Evolutionary conservation across 2,329 filamentous ascomycete genomes (phyloP).

Genomic region (Aspergillus sp.): DNA sequence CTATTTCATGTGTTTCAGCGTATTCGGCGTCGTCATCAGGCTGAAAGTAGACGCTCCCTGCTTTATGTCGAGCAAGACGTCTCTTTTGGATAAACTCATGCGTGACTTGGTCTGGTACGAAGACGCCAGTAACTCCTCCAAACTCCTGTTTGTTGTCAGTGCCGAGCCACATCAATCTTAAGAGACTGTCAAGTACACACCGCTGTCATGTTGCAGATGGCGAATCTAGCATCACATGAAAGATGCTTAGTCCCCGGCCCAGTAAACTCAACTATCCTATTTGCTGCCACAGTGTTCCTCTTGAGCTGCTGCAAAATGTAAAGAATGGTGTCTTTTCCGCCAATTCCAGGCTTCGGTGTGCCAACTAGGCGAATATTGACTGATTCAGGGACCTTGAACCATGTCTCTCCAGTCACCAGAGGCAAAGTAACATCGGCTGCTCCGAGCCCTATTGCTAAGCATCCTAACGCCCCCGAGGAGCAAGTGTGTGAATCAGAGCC

Average conservation of each 20-base stretch:
- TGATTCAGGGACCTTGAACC: conserved; percentile 41
- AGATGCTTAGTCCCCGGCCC: conserved; percentile 35
- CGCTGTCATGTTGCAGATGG: conserved; percentile 43
- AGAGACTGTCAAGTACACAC: conserved; percentile 1
- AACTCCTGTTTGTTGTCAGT: conserved; percentile 24
- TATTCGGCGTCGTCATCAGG: conserved; percentile 35
- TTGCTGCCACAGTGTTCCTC: conserved; percentile 39
- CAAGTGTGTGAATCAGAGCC: conserved; percentile 43
- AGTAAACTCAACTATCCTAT: conserved; percentile 40
- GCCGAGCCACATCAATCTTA: background rate
- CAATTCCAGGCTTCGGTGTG: conserved; percentile 28
- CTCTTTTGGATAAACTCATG: conserved; percentile 13
- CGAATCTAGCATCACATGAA: conserved; percentile 39
- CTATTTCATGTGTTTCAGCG: conserved; percentile 29
- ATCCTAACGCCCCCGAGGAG: conserved; percentile 35
- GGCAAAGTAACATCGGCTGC: conserved; percentile 40
- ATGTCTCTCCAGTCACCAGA: conserved; percentile 41
- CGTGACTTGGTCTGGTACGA: conserved; percentile 34
- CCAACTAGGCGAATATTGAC: conserved; percentile 36
- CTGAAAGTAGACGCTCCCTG: conserved; percentile 26
- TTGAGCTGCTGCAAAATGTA: conserved; percentile 39
- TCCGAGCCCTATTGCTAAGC: conserved; percentile 40
- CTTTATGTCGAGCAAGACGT: conserved; percentile 4
- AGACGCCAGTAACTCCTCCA: conserved; percentile 38
- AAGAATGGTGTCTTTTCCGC: conserved; percentile 42